phyloP scores from a whole-genome alignment of 2,329 filamentous ascomycete genomes.

The Tolypocladium inflatum region DNA sequence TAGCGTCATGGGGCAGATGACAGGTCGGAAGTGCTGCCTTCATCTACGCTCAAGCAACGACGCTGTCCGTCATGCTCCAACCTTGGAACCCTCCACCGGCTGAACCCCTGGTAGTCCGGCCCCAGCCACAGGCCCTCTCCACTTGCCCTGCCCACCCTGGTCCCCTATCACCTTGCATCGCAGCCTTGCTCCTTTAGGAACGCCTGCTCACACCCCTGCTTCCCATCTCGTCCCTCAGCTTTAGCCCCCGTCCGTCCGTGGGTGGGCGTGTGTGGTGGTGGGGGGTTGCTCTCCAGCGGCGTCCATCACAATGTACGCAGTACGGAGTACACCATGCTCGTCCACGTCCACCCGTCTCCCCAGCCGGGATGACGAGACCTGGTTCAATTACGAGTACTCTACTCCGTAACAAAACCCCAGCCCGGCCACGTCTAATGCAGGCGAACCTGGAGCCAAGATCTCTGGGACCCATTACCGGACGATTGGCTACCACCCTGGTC shows the following conservation, averaged over 20 bases:
- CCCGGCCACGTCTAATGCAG: constrained; percentile 11
- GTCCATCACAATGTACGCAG: constrained; percentile 1
- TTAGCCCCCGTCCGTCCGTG: neutral
- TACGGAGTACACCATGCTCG: neutral
- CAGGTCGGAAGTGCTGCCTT: constrained; percentile 1
- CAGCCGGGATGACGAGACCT: constrained; percentile 14
- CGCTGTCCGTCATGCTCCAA: neutral
- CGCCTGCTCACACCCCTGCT: neutral
- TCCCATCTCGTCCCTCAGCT: constrained; percentile 1
- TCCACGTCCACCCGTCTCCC: neutral
- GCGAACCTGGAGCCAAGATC: constrained; percentile 15
- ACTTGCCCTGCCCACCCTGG: neutral
- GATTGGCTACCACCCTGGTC: constrained; percentile 22
- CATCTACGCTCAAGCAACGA: neutral
- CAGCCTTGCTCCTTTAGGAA: neutral
- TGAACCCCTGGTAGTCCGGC: constrained; percentile 4
- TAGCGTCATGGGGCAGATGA: neutral
- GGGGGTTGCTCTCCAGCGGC: neutral
- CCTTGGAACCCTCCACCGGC: neutral
- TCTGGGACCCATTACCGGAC: constrained; percentile 16
- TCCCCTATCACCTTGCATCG: constrained; percentile 4
- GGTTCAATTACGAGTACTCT: constrained; percentile 7
- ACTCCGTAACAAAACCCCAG: neutral
- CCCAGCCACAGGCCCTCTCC: constrained; percentile 1
- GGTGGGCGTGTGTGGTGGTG: neutral